Conservation (phyloP, 257 asterid genomes). For the Solanum chmielewskii region DNA sequence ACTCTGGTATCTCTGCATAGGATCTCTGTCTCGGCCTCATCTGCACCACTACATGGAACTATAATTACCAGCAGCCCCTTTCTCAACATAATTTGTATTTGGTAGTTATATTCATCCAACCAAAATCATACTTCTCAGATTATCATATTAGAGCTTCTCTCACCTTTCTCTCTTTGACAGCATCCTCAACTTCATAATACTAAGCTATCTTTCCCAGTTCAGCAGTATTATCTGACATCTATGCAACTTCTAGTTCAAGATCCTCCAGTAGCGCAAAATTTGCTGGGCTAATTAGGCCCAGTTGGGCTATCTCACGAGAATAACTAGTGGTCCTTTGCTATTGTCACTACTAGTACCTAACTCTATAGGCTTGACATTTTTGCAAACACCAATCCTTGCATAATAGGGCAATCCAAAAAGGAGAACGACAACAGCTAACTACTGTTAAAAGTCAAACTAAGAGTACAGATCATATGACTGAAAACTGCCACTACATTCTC, state of each 20-base stretch:
- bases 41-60: background rate
- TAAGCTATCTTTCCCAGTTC: background rate
- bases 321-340: background rate
- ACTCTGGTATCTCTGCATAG: background rate
- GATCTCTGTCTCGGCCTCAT: background rate
- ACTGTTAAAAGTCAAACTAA: background rate
- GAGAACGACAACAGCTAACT: background rate
- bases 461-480: background rate
- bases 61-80: background rate
- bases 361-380: background rate
- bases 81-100: background rate
- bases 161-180: background rate
- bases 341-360: background rate
- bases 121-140: background rate
- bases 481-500: background rate
- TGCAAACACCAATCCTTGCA: background rate
- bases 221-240: background rate
- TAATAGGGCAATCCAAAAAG: background rate
- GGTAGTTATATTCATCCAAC: background rate
- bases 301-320: background rate
- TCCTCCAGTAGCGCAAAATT: background rate
- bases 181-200: background rate
- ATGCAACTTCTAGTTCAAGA: background rate
- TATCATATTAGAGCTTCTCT: background rate
- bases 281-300: background rate